A percentile compares a stretch with the other conserved stretches of the same genome.
These are phyloP conservation scores for Hypoxylon crocopeplum DNA, from an alignment of 495 filamentous ascomycete species.

Conservation along the genomic window DNA sequence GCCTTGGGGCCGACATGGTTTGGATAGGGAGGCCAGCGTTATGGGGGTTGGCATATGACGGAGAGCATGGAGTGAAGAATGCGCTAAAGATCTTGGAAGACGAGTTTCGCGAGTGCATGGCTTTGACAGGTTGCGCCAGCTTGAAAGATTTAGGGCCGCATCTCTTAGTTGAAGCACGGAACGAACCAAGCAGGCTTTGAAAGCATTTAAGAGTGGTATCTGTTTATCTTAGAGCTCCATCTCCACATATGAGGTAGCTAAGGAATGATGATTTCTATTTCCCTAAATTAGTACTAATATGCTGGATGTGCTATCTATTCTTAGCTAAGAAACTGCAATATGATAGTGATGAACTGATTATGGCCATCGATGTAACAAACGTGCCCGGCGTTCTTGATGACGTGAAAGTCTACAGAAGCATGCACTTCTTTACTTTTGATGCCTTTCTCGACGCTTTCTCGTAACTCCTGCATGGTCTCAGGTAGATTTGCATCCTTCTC, in stretches of 20 bases:
- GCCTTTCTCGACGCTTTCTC: slow-evolving; percentile 29
- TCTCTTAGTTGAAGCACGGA: no score
- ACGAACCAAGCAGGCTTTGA: no score
- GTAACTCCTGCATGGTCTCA: slow-evolving; percentile 34
- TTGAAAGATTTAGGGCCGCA: not conserved
- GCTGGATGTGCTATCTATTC: not conserved
- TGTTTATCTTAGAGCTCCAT: no score
- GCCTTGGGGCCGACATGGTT: slow-evolving; percentile 49
- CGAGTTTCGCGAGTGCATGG: slow-evolving; percentile 61
- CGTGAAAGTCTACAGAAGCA: slow-evolving; percentile 14
- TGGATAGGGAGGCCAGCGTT: slow-evolving; percentile 48
- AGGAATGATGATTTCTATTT: no score
- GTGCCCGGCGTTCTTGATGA: slow-evolving; percentile 37
- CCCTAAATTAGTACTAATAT: no score
- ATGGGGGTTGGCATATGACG: slow-evolving; percentile 48
- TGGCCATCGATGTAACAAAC: slow-evolving; percentile 35
- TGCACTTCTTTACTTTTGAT: slow-evolving; percentile 9
- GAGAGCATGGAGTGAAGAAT: slow-evolving; percentile 49
- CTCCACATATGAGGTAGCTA: no score
- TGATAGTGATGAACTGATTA: slow-evolving; percentile 21
- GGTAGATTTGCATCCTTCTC: slow-evolving; percentile 43
- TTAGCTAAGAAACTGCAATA: slow-evolving; percentile 5
- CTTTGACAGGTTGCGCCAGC: slow-evolving; percentile 50
- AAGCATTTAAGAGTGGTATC: no score
- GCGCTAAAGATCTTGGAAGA: slow-evolving; percentile 53